Percentiles rank a stretch among this genome's conserved stretches.
Conservation (phyloP, 768 basidiomycete species). For the Rhizopogon rudus region DNA sequence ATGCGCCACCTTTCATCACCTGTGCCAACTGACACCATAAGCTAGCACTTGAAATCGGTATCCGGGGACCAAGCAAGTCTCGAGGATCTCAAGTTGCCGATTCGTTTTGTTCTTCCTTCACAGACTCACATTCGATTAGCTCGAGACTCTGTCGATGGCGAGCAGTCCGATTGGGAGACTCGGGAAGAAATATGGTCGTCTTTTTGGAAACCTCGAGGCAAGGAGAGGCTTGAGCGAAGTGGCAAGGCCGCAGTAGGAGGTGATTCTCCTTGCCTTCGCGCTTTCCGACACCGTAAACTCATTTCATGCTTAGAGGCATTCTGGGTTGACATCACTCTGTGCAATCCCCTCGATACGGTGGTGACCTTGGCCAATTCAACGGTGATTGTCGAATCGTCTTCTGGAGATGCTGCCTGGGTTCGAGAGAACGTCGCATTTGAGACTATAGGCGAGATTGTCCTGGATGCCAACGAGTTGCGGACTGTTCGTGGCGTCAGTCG, state of each 20-base stretch:
- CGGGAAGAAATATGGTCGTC: conserved; percentile 62
- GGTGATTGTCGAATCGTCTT: conserved; percentile 40
- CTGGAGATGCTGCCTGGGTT: conserved; percentile 25
- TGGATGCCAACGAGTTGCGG: conserved; percentile 61
- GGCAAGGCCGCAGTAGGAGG: conserved; percentile 64
- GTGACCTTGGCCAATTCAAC: conserved; percentile 64
- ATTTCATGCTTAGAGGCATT: conserved; percentile 51
- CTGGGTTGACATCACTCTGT: conserved; percentile 67
- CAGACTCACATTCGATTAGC: conserved; percentile 56
- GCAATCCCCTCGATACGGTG: conserved; percentile 72
- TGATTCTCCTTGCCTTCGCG: conserved; percentile 22
- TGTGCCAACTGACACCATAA: neutral
- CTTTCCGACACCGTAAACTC: neutral
- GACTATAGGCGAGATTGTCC: conserved; percentile 51
- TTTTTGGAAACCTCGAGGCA: conserved; percentile 55
- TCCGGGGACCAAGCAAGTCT: conserved; percentile 39
- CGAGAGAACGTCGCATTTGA: conserved; percentile 50
- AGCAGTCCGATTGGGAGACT: conserved; percentile 50
- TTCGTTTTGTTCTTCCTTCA: conserved; percentile 57
- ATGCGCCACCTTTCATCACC: conserved; percentile 10
- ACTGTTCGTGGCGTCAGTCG: conserved; percentile 38
- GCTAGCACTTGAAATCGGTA: conserved; percentile 68
- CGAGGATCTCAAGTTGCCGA: conserved; percentile 53
- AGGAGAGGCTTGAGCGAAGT: conserved; percentile 46
- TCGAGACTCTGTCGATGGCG: conserved; percentile 41